These are phyloP conservation scores for Gracilaria vermiculophylla DNA, from an alignment of 23 red algal genomes.

Conservation along the genomic window DNA sequence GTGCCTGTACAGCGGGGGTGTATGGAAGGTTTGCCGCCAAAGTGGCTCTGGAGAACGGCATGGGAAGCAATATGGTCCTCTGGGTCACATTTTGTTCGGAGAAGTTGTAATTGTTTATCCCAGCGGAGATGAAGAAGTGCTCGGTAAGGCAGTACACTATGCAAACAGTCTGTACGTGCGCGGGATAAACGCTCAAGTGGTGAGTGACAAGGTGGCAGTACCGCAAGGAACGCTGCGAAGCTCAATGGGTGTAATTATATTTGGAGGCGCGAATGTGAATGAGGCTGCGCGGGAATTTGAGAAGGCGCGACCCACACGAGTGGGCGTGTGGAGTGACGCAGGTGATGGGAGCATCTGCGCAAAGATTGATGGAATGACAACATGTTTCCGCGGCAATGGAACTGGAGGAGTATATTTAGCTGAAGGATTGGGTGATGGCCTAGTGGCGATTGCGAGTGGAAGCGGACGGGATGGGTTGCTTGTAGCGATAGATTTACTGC, in stretches of 20 bases:
- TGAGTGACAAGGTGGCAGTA: background rate
- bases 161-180: conserved; percentile 34
- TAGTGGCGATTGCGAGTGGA: conserved; percentile 7
- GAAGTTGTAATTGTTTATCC: conserved; percentile 39
- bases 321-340: background rate
- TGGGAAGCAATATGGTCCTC: background rate
- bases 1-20: background rate
- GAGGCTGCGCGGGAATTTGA: background rate
- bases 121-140: background rate
- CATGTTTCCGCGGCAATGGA: conserved; percentile 1
- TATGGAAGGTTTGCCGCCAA: background rate
- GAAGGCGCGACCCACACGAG: background rate
- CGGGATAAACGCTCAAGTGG: conserved; percentile 28
- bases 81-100: background rate
- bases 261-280: conserved; percentile 28
- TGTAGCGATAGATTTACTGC: conserved; percentile 14
- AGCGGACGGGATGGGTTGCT: background rate
- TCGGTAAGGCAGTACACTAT: background rate
- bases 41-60: background rate
- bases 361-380: background rate
- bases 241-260: background rate
- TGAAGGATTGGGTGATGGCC: background rate
- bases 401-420: conserved; percentile 40
- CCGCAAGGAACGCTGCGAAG: background rate
- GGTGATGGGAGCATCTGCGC: background rate